Conservation (phyloP, 257 asterid genomes). For the Solanum chilense region DNA sequence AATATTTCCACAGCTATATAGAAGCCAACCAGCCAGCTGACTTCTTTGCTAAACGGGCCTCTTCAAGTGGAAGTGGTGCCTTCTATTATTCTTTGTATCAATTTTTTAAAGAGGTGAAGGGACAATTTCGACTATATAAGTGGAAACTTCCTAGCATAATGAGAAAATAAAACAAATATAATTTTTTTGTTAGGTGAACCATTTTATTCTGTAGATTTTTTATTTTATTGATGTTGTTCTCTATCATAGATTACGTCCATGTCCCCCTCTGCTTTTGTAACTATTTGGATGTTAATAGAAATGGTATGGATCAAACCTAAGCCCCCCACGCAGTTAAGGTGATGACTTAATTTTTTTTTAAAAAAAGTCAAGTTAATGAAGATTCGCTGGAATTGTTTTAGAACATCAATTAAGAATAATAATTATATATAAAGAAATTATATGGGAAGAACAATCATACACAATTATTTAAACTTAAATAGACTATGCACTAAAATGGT, state of each 20-base stretch:
- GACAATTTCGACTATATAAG: neutral
- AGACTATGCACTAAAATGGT: no score
- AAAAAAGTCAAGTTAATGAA: no score
- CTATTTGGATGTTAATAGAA: slow-evolving; percentile 2
- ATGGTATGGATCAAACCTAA: slow-evolving; percentile 6
- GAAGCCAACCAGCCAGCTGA: no score
- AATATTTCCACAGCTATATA: no score
- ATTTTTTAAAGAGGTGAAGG: neutral
- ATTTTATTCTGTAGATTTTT: neutral
- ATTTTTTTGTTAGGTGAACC: neutral
- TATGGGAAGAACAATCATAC: no score
- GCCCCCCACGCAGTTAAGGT: neutral
- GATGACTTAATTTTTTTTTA: neutral
- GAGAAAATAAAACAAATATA: neutral
- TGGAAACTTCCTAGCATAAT: neutral
- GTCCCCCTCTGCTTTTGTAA: neutral
- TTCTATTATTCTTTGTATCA: neutral
- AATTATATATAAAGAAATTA: no score
- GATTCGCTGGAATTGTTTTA: no score
- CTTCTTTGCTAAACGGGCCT: neutral
- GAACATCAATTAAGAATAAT: no score
- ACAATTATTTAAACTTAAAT: no score
- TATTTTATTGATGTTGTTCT: no score
- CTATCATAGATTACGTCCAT: no score
- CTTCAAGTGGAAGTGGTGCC: neutral